These are phyloP conservation scores for Calonectria crousiana DNA, from an alignment of 2,329 filamentous ascomycete genomes.

Conservation along the genomic window DNA sequence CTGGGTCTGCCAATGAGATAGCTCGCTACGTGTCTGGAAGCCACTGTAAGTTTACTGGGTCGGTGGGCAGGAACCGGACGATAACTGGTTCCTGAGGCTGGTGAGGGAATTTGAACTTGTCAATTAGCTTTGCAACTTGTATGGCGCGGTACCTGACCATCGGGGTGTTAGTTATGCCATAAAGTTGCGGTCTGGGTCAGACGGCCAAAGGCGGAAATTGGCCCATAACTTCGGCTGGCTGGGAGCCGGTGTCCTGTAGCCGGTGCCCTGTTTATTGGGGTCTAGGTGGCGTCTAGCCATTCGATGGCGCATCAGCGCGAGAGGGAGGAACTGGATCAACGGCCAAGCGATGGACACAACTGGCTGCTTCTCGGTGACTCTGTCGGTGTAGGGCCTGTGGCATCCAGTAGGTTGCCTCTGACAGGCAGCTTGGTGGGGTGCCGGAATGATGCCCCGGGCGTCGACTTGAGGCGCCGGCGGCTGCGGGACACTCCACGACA, in stretches of 20 bases:
- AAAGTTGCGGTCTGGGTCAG: conserved; percentile 6
- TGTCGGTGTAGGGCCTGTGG: conserved; percentile 23
- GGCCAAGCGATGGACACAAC: neutral
- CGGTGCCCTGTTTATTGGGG: neutral
- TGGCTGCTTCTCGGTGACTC: conserved; percentile 10
- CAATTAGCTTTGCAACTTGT: conserved; percentile 3
- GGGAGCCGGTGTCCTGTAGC: neutral
- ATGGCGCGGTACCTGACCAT: neutral
- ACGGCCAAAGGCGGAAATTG: neutral
- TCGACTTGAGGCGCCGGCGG: neutral
- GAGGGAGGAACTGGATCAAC: neutral
- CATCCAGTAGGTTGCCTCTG: neutral
- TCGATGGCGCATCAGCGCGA: neutral
- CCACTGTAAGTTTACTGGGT: neutral
- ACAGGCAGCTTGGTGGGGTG: neutral
- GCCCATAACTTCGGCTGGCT: neutral
- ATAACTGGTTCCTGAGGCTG: neutral
- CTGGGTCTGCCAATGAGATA: neutral
- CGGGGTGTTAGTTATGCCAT: neutral
- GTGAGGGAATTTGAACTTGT: conserved; percentile 6
- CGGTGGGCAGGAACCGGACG: neutral
- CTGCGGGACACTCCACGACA: conserved; percentile 4
- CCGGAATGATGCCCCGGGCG: neutral
- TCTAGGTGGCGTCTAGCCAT: neutral
- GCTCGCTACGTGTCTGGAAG: neutral